Evolutionary conservation across 768 basidiomycete species (phyloP), one percentile per base, ranked within the genome.

Genomic region (Leccinum subtestaceum): DNA sequence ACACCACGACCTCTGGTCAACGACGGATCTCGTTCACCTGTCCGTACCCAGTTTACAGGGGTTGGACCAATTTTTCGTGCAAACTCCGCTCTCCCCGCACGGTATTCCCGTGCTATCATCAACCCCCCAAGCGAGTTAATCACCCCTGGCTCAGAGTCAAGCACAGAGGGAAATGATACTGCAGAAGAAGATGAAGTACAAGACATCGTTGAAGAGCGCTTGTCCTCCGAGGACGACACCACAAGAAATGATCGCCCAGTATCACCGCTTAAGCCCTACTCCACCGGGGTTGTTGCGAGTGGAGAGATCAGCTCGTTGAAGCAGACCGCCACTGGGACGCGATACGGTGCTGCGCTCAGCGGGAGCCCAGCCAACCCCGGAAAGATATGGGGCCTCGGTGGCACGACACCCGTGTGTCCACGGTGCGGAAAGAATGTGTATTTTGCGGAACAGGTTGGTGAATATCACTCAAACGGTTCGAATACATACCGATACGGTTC

Each of bases 371-470:
- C 71, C 11, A 74, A 73, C 29, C 75, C 79, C 31, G 76, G 77
- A 10, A 78, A 73, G 58, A 77, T 78, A 60, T 87, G 85, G 80
- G 85, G 82, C 2, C 57, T 67, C 1, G 74, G 70, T 23, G 79
- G 81, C 21, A 82, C 59, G n/a, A 73, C 84, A 8, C 88, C 90
- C 19, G 67, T 68, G 19, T 94, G 91, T 64, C 84, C 86, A 9
- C 79, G 80, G 56, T 94, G 91, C 63, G 77, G 76, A 38, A 85
- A 88, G 79, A 86, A 80, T 53, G 91, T 94, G 10, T 94, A 89
- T 74, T 93, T 93, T 67, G 91, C 91, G 13, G 91, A 93, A 70
- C 89, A 91, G 81, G 89, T 85, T 49, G 19, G 66, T 61, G 19
- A 23, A 51, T 11, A 3, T 55, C 34, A 47, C 15, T n/a, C 23